Evolutionary conservation across 2,329 filamentous ascomycete species (phyloP).

Genomic region (Pseudocercospora crystallina): DNA sequence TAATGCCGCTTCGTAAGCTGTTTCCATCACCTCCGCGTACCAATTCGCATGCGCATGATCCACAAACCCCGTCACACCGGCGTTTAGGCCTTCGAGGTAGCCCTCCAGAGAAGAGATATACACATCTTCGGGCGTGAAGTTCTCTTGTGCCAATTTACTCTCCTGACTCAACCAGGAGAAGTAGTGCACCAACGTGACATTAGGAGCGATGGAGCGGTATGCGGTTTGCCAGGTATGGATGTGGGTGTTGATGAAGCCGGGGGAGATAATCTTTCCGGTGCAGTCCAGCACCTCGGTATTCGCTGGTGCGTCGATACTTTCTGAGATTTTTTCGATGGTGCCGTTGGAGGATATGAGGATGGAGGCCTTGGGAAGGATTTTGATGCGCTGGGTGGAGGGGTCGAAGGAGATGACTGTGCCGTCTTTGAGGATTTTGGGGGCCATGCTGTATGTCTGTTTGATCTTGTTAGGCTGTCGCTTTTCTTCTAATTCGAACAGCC

Average conservation of each 20-base stretch:
- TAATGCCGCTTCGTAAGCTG: conserved; percentile 39
- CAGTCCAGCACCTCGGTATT: conserved; percentile 49
- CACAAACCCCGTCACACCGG: conserved; percentile 45
- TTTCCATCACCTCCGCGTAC: conserved; percentile 8
- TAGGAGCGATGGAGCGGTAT: conserved; percentile 54
- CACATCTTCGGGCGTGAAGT: conserved; percentile 45
- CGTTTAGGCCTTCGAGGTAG: conserved; percentile 43
- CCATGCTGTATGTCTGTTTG: no score
- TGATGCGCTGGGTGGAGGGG: conserved; percentile 33
- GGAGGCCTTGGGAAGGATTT: conserved; percentile 43
- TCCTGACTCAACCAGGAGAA: conserved; percentile 44
- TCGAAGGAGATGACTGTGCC: conserved; percentile 48
- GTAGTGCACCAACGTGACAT: conserved; percentile 53
- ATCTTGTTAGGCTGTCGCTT: no score
- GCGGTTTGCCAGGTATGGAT: conserved; percentile 57
- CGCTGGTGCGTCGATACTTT: conserved; percentile 24
- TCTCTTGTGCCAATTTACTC: conserved; percentile 15
- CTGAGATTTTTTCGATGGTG: conserved; percentile 38
- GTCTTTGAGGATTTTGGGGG: conserved; percentile 32
- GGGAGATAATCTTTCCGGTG: conserved; percentile 53
- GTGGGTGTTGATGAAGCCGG: conserved; percentile 60
- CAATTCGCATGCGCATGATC: conserved; percentile 37
- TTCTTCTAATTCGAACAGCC: no score
- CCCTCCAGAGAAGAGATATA: conserved; percentile 50
- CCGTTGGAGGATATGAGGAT: conserved; percentile 42